Conservation (phyloP, 2,329 filamentous ascomycete species). For the Botrytis tulipae region DNA sequence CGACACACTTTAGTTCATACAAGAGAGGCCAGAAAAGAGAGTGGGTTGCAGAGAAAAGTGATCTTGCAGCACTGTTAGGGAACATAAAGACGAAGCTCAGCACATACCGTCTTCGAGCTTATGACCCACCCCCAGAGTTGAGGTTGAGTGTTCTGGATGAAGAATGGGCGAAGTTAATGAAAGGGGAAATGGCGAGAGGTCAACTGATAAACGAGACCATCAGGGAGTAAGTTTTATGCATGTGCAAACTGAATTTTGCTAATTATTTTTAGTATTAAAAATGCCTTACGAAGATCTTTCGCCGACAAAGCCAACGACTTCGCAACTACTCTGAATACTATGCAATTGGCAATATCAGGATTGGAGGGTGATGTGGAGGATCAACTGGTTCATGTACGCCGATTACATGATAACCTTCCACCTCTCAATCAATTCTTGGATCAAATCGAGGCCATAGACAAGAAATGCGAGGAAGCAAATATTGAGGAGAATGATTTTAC, state of each 20-base stretch:
- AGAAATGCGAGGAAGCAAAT: conserved; percentile 91
- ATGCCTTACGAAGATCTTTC: conserved; percentile 85
- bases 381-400: conserved; percentile 82
- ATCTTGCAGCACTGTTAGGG: conserved; percentile 85
- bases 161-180: conserved; percentile 77
- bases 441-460: conserved; percentile 80
- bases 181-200: conserved; percentile 81
- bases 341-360: conserved; percentile 93
- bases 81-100: conserved; percentile 99
- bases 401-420: conserved; percentile 78
- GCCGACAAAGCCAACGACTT: conserved; percentile 99
- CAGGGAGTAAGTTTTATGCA: conserved; percentile 64
- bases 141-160: conserved; percentile 77
- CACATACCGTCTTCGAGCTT: conserved; percentile 87
- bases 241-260: background rate
- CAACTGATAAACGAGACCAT: conserved; percentile 98
- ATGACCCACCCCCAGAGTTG: conserved; percentile 83
- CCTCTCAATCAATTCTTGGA: conserved; percentile 90
- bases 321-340: conserved; percentile 88
- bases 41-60: conserved; percentile 98
- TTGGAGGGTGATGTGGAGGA: conserved; percentile 96
- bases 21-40: conserved; percentile 87
- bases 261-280: conserved; percentile 70
- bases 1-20: conserved; percentile 77
- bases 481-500: conserved; percentile 99